Base-by-base conservation (phyloP, 2,329 filamentous ascomycete genomes). In the Hortaea sp. region DNA sequence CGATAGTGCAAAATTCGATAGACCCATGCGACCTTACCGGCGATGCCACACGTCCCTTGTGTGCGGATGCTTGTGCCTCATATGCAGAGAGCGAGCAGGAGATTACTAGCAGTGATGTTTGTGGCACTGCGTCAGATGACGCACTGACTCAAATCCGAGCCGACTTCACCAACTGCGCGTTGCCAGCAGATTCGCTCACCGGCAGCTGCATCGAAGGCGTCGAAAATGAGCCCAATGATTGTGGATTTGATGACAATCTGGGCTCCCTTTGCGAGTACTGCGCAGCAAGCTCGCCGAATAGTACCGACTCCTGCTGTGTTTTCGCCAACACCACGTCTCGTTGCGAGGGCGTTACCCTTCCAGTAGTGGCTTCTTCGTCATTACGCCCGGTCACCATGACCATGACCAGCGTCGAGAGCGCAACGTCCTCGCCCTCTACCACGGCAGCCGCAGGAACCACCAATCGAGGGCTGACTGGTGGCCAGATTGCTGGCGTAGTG, bases 271-370 rank as follows among this genome's bases (percentile, higher is more conserved):
- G 92, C 69, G 80, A 82, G 4, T 95, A 92, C 66, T 98, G 92
- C 66, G 76, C 78, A 38, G 74, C 81, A 5, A 90, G 85, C 57
- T 88, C 89, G 29, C 79, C 82, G 52, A 97, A 97, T 66, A 84
- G 88, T 7, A 97, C 90, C 43, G 90, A 97, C 64, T 94, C 89
- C 3, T 98, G 92, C 71, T 98, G 92, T 66, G 83, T 88, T 60
- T 88, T 81, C 57, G 81, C 89, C 5, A 75, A 88, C 51, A 82
- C 84, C n/a, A 77, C 86, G 48, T 69, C 70, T 28, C 78, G 81
- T 52, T 98, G 92, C 64, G 69, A 77, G 42, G 78, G 78, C 43
- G 85, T 98, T n/a, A 72, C 77, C 28, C 71, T 98, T 5, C 92
- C 92, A 0, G 49, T 66, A 29, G 53, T 64, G 37, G 79, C 79